These are phyloP conservation scores for Phaeodactylum tricornutum DNA, from an alignment of 108 stramenopile species.

Conservation along the genomic window DNA sequence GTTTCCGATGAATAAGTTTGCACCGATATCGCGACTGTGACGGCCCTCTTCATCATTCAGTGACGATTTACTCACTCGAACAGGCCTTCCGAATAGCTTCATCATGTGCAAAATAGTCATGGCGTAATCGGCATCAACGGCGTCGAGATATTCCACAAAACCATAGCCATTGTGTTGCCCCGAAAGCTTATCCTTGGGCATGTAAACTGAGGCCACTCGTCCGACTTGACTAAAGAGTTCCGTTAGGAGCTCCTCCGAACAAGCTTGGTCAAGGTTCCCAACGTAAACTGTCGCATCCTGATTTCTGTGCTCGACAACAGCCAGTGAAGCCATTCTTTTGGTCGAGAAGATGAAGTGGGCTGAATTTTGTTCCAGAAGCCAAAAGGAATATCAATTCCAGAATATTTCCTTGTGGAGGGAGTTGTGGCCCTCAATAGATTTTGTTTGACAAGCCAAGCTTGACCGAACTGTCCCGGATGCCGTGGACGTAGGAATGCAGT, in stretches of 20 bases:
- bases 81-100: slow-evolving; percentile 86
- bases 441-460: too few species aligned
- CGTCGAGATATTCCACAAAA: slow-evolving; percentile 93
- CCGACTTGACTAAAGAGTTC: slow-evolving; percentile 95
- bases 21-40: slow-evolving; percentile 90
- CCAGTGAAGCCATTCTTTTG: slow-evolving; percentile 69
- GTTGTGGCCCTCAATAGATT: too few species aligned
- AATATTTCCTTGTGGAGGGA: too few species aligned
- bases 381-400: too few species aligned
- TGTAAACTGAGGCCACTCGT: slow-evolving; percentile 87
- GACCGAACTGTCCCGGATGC: too few species aligned
- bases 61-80: slow-evolving; percentile 86
- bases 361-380: too few species aligned
- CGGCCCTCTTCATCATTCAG: slow-evolving; percentile 71
- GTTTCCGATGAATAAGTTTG: slow-evolving; percentile 97
- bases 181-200: slow-evolving; percentile 98
- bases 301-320: slow-evolving; percentile 94
- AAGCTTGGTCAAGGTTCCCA: slow-evolving; percentile 85
- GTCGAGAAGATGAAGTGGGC: too few species aligned
- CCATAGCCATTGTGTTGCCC: slow-evolving; percentile 87
- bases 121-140: slow-evolving; percentile 94
- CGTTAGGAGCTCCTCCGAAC: slow-evolving; percentile 85
- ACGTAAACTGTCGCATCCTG: slow-evolving; percentile 98
- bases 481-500: too few species aligned
- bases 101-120: slow-evolving; percentile 95